phyloP scores from a whole-genome alignment of 2,329 filamentous ascomycete species.

The Ophiocordyceps sinensis region DNA sequence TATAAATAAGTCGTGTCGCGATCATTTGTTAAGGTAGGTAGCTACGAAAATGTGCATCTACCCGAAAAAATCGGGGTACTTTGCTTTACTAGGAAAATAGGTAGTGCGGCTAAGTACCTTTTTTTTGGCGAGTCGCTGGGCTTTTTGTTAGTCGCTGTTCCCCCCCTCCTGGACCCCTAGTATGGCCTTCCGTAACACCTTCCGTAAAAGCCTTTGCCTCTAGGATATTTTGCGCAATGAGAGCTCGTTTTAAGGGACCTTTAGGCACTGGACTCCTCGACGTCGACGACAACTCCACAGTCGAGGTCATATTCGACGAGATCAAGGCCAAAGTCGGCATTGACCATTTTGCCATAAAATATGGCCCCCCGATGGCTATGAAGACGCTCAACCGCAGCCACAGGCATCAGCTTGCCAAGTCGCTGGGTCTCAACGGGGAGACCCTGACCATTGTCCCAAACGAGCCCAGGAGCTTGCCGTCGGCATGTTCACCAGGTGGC shows the following conservation, averaged over 20 bases:
- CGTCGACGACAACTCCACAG: constrained; percentile 52
- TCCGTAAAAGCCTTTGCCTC: too few species aligned
- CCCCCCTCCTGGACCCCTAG: too few species aligned
- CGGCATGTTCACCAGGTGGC: background rate
- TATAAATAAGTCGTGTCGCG: too few species aligned
- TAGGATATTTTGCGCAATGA: constrained; percentile 41
- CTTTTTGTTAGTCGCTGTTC: too few species aligned
- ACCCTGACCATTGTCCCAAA: constrained; percentile 33
- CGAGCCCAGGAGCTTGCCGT: constrained; percentile 13
- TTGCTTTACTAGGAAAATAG: too few species aligned
- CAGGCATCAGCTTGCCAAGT: constrained; percentile 30
- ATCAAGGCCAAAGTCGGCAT: constrained; percentile 53
- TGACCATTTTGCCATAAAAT: constrained; percentile 59
- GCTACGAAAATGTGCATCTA: too few species aligned
- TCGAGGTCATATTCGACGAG: constrained; percentile 43
- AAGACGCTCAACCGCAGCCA: constrained; percentile 50
- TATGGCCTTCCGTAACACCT: too few species aligned
- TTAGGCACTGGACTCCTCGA: constrained; percentile 56
- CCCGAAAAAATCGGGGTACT: too few species aligned
- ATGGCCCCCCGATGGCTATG: constrained; percentile 58
- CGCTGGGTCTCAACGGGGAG: constrained; percentile 32
- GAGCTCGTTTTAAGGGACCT: constrained; percentile 62
- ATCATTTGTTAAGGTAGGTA: too few species aligned
- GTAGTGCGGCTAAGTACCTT: too few species aligned
- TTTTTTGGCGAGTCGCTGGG: too few species aligned